Base-by-base conservation (phyloP, 1,284 basidiomycete genomes). In the Naganishia albida region DNA sequence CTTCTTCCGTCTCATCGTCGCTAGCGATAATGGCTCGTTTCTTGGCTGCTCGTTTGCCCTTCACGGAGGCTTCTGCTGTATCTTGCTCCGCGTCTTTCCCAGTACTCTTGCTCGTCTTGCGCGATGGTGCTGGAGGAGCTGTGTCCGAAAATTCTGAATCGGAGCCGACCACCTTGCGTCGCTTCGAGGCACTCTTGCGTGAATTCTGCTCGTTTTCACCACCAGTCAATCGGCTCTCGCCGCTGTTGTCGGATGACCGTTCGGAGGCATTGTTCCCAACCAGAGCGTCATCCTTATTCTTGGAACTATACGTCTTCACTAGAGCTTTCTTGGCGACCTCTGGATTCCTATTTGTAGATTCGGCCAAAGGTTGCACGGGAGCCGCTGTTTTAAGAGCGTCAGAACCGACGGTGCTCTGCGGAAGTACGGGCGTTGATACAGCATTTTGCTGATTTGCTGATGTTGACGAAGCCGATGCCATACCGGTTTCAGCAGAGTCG, bases 1-100 rank as follows among this genome's bases (percentile, higher is more conserved):
- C 46, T 18, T 38, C 43, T 15, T 60, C 57, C 8, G 46, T 49
- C 26, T 60, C 57, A n/a, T 49, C 57, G 38, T 60, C 57, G 28
- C 57, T 60, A 7, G 46, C 39, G 46, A 60, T 60, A 46, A 60
- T 60, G 16, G 57, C 57, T 23, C 57, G 43, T 40, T 50, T 60
- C 57, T 60, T 60, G 46, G 34, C 48, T 18, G 1, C 40, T 1
- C 57, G 34, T 25, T 60, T 60, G 44, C 12, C 30, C 8, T 7
- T 34, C 28, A 15, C 10, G 7, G 46, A 16, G 13, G 26, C n/a
- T 39, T 34, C 28, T 30, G 34, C 28, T n/a, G 30, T 18, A 4
- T 18, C 18, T 39, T 39, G 18, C 46, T 16, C 26, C 34, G 6
- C 2, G 23, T n/a, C 40, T 25, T 39, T 34, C 7, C 8, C 8